Conservation (phyloP, 2,329 filamentous ascomycete species). For the Colletotrichum tropicale region DNA sequence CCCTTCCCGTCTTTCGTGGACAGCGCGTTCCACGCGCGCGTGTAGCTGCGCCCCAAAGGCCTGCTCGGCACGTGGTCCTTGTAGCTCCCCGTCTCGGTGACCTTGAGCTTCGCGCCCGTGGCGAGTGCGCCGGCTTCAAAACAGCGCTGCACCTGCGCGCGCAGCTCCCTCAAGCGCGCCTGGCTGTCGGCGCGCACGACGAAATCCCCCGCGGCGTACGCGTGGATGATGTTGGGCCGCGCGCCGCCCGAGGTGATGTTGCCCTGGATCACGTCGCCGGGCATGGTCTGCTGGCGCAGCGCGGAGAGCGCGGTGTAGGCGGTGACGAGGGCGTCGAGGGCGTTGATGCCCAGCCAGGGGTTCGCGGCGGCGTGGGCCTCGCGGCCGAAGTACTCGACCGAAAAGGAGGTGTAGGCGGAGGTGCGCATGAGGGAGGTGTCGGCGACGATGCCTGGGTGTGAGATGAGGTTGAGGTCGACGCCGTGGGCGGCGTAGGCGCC, state of each 20-base stretch:
- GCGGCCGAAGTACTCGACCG: constrained; percentile 57
- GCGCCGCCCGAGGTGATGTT: constrained; percentile 58
- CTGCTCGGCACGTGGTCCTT: constrained; percentile 60
- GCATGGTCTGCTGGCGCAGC: constrained; percentile 60
- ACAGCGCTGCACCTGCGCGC: constrained; percentile 45
- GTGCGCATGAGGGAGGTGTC: constrained; percentile 56
- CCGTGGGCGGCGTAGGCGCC: constrained; percentile 43
- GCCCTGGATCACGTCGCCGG: constrained; percentile 53
- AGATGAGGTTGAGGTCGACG: constrained; percentile 54
- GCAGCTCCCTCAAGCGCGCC: constrained; percentile 41
- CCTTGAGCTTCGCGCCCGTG: constrained; percentile 51
- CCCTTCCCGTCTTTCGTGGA: constrained; percentile 19
- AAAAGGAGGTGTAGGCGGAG: constrained; percentile 53
- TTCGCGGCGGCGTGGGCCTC: constrained; percentile 60
- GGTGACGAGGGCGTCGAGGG: constrained; percentile 59
- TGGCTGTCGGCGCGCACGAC: constrained; percentile 28
- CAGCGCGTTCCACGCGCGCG: constrained; percentile 46
- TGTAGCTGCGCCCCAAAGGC: constrained; percentile 50
- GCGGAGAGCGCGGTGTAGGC: constrained; percentile 53
- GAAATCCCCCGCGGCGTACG: constrained; percentile 43
- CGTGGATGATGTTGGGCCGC: constrained; percentile 62
- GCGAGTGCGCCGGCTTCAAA: constrained; percentile 42
- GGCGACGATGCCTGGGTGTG: constrained; percentile 46
- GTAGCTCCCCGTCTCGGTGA: constrained; percentile 49
- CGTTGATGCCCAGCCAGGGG: constrained; percentile 66